Percentiles rank a stretch among this genome's conserved stretches.
Evolutionary conservation across 257 asterid genomes (phyloP).

Genomic region (Solanum chilense): DNA sequence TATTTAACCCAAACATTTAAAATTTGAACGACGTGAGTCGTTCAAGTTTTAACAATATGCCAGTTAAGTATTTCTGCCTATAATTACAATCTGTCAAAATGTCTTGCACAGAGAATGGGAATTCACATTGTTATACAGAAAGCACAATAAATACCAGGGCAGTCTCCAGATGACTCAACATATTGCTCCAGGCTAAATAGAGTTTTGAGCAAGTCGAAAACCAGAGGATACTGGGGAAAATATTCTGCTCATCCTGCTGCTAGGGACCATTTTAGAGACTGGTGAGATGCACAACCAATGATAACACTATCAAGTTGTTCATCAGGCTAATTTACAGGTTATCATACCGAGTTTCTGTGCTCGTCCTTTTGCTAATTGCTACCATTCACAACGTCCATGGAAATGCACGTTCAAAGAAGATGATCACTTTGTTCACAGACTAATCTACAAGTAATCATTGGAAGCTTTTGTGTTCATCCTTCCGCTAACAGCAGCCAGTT

Average conservation of each 20-base stretch:
- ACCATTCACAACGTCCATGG: neutral
- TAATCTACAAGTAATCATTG: neutral
- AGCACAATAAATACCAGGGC: neutral
- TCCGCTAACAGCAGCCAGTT: neutral
- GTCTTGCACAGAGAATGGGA: neutral
- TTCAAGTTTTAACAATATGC: neutral
- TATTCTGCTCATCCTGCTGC: neutral
- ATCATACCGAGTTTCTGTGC: neutral
- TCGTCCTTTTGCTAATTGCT: neutral
- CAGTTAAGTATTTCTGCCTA: neutral
- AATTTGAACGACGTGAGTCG: neutral
- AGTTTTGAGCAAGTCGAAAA: neutral
- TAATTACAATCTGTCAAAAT: neutral
- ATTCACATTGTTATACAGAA: neutral
- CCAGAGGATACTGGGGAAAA: neutral
- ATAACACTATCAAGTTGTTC: neutral
- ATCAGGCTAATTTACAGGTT: neutral
- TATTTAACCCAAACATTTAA: too few relatives aligned
- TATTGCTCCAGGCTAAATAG: neutral
- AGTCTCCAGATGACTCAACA: neutral
- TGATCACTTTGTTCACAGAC: neutral
- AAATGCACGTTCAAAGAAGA: neutral
- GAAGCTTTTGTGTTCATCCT: neutral
- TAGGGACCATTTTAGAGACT: neutral
- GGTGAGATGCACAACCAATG: neutral